These are phyloP conservation scores for Thermochaetoides thermophila DNA, from an alignment of 495 filamentous ascomycete genomes.

Conservation along the genomic window DNA sequence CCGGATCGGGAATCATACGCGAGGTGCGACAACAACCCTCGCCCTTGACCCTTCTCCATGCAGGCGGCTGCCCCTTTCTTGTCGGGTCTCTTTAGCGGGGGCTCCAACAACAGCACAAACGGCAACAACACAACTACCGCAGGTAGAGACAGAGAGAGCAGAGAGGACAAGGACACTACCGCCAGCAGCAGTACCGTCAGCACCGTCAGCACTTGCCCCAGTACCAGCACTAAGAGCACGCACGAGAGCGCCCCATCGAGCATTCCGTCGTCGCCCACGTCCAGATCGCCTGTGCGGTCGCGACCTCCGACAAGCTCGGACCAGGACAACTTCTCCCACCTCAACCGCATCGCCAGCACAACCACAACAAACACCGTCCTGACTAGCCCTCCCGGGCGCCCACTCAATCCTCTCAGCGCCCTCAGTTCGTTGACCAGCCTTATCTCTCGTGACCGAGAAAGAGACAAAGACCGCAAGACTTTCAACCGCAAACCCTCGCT, in stretches of 20 bases:
- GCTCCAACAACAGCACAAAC: slow-evolving; percentile 6
- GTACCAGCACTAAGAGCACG: no score
- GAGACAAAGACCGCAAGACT: slow-evolving; percentile 31
- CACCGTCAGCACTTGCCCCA: no score
- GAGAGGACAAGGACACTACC: no score
- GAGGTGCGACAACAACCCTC: slow-evolving; percentile 31
- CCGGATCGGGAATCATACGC: no score
- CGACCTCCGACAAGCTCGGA: slow-evolving; percentile 27
- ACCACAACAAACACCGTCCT: no score
- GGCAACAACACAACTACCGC: slow-evolving; percentile 10
- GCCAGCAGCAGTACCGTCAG: no score
- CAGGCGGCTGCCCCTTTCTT: slow-evolving; percentile 30
- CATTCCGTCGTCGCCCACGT: slow-evolving; percentile 1
- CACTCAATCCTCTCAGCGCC: no score
- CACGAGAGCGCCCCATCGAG: no score
- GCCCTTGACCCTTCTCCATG: slow-evolving; percentile 22
- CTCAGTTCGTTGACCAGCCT: no score
- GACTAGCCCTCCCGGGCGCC: no score
- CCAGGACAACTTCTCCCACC: slow-evolving; percentile 10
- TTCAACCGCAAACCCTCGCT: slow-evolving; percentile 30
- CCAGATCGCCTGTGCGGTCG: slow-evolving; percentile 16
- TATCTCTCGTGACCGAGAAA: no score
- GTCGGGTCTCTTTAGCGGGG: slow-evolving; percentile 25
- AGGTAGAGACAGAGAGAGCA: no score
- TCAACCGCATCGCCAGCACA: slow-evolving; percentile 14